Evolutionary conservation across 345 rosid genomes (phyloP).

Genomic region (Eucalyptus cloeziana): DNA sequence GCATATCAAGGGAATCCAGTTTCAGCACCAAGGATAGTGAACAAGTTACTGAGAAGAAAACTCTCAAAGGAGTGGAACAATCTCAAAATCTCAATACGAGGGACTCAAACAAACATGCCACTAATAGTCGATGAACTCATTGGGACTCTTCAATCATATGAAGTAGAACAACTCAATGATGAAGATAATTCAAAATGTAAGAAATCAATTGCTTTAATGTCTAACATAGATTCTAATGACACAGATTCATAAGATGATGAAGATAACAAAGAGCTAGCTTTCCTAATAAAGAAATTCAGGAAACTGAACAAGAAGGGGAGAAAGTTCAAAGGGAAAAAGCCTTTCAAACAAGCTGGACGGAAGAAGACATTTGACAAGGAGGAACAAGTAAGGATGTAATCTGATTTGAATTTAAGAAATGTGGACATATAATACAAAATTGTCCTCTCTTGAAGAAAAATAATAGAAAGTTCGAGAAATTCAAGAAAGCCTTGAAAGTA

Average conservation of each 20-base stretch:
- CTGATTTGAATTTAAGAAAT: neutral
- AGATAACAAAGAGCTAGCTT: neutral
- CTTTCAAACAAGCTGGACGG: neutral
- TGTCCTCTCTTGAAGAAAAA: neutral
- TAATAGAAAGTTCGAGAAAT: neutral
- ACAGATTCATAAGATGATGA: neutral
- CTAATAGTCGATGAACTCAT: neutral
- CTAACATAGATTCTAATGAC: neutral
- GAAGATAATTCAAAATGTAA: too few relatives aligned
- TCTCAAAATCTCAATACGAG: neutral
- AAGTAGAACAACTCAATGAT: neutral
- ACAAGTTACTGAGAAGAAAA: neutral
- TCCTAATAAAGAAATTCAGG: too few relatives aligned
- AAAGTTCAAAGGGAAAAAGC: neutral
- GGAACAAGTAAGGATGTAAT: neutral
- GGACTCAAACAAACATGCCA: neutral
- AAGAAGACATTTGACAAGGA: neutral
- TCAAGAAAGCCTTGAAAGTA: neutral
- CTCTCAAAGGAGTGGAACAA: neutral
- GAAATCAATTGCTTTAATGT: neutral
- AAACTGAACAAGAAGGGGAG: neutral
- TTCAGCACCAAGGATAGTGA: neutral
- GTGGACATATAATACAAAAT: neutral
- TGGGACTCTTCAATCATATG: neutral
- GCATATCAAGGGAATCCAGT: neutral